Evolutionary conservation across 2,329 filamentous ascomycete genomes (phyloP).

Genomic region (Neofusicoccum parvum): DNA sequence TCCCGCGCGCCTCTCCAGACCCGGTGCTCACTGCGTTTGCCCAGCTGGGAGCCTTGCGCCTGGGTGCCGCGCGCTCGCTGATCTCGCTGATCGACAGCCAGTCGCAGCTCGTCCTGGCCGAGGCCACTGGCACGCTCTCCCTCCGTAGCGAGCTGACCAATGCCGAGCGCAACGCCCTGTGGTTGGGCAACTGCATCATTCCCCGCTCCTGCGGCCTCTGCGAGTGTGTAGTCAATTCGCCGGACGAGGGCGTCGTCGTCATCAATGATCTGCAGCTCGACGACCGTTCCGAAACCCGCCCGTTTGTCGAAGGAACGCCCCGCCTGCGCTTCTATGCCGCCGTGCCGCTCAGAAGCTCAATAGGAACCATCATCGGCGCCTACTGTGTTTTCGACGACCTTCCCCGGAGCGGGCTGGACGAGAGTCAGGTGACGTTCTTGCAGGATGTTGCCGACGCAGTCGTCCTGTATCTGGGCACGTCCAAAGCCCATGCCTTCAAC

Average conservation of each 20-base stretch:
- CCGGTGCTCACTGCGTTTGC: slow-evolving; percentile 40
- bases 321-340: slow-evolving; percentile 33
- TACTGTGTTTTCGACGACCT: slow-evolving; percentile 30
- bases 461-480: slow-evolving; percentile 28
- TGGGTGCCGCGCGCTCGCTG: slow-evolving; percentile 37
- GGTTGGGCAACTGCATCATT: slow-evolving; percentile 36
- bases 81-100: slow-evolving; percentile 42
- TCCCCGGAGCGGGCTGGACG: slow-evolving; percentile 25
- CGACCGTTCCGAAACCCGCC: slow-evolving; percentile 10
- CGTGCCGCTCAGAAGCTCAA: slow-evolving; percentile 28
- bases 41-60: slow-evolving; percentile 40
- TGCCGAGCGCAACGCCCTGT: slow-evolving; percentile 29
- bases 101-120: slow-evolving; percentile 39
- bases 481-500: slow-evolving; percentile 20
- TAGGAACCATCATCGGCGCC: slow-evolving; percentile 30
- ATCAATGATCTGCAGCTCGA: neutral
- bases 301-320: slow-evolving; percentile 14
- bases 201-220: slow-evolving; percentile 37
- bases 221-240: neutral
- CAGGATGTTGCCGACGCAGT: slow-evolving; percentile 33
- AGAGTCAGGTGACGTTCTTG: slow-evolving; percentile 29
- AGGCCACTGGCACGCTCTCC: slow-evolving; percentile 35
- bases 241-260: neutral
- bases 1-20: slow-evolving; percentile 30
- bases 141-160: slow-evolving; percentile 31